Percentiles rank a stretch among this genome's conserved stretches.
phyloP scores from a whole-genome alignment of 2,329 filamentous ascomycete genomes.

The Clonostachys rosea region DNA sequence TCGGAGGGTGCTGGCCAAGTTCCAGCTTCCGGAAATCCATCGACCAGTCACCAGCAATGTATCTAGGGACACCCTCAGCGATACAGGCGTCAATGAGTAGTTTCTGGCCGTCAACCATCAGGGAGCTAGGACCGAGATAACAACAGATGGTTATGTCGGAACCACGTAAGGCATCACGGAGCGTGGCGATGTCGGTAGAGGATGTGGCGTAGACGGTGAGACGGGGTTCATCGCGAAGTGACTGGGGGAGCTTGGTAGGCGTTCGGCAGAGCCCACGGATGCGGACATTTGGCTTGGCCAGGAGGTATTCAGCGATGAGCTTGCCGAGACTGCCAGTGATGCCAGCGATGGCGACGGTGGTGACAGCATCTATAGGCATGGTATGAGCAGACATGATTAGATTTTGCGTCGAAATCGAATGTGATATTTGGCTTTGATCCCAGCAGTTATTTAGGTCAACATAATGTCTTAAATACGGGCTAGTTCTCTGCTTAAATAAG shows the following conservation, averaged over 20 bases:
- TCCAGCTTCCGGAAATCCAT: conserved; percentile 32
- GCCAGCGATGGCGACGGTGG: conserved; percentile 21
- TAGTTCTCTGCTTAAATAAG: no score
- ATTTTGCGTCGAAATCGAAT: no score
- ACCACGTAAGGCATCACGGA: conserved; percentile 17
- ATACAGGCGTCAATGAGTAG: conserved; percentile 31
- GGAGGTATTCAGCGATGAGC: conserved; percentile 16
- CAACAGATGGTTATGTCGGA: conserved; percentile 30
- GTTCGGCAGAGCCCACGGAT: conserved; percentile 20
- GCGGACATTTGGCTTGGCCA: conserved; percentile 13
- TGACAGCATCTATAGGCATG: background rate
- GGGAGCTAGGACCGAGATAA: conserved; percentile 26
- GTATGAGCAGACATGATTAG: no score
- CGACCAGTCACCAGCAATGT: conserved; percentile 31
- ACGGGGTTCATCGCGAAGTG: background rate
- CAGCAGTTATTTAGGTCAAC: no score
- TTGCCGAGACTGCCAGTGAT: conserved; percentile 24
- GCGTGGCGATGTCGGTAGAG: conserved; percentile 6
- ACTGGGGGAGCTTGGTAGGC: conserved; percentile 4
- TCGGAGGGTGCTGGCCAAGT: conserved; percentile 24
- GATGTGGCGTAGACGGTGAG: background rate
- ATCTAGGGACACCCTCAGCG: conserved; percentile 22
- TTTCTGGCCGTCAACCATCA: conserved; percentile 36
- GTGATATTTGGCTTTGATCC: no score
- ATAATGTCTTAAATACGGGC: no score